phyloP scores from a whole-genome alignment of 75 land plant species.

The Azolla pinnata region DNA sequence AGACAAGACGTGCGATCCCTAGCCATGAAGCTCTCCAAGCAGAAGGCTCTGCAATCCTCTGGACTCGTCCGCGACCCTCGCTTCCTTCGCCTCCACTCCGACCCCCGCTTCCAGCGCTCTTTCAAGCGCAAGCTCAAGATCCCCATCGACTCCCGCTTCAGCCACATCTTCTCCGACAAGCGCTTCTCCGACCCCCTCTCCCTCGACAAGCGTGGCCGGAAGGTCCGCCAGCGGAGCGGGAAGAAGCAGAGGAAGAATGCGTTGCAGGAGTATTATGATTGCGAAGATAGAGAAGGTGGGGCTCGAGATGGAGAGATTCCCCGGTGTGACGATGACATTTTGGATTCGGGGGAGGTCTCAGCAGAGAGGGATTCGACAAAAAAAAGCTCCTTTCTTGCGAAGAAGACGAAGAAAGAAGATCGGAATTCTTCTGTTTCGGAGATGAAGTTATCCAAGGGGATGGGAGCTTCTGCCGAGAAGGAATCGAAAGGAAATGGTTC shows the following conservation, averaged over 20 bases:
- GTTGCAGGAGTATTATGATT: conserved; percentile 46
- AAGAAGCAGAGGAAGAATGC: conserved; percentile 18
- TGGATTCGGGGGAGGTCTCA: too few species aligned
- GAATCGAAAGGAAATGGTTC: too few species aligned
- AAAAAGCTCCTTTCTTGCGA: too few species aligned
- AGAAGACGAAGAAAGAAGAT: too few species aligned
- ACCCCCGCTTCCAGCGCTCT: conserved; percentile 67
- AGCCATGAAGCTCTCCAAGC: conserved; percentile 9
- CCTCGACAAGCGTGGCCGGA: conserved; percentile 65
- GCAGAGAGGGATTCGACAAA: too few species aligned
- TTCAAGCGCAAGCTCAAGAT: conserved; percentile 50
- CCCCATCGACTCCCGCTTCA: conserved; percentile 59
- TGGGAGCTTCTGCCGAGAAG: too few species aligned
- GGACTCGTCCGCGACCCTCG: conserved; percentile 33
- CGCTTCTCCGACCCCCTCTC: conserved; percentile 38
- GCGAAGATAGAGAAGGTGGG: conserved; percentile 24
- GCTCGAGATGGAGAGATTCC: conserved; percentile 12
- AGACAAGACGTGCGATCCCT: too few species aligned
- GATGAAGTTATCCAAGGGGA: too few species aligned
- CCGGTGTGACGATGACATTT: too few species aligned
- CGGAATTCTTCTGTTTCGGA: too few species aligned
- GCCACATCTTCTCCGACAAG: conserved; percentile 50
- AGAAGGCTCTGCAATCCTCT: background rate
- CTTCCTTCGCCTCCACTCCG: conserved; percentile 52
- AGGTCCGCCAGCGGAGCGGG: conserved; percentile 12